Evolutionary conservation across 345 rosid genomes (phyloP).

Genomic region (Salix udensis): DNA sequence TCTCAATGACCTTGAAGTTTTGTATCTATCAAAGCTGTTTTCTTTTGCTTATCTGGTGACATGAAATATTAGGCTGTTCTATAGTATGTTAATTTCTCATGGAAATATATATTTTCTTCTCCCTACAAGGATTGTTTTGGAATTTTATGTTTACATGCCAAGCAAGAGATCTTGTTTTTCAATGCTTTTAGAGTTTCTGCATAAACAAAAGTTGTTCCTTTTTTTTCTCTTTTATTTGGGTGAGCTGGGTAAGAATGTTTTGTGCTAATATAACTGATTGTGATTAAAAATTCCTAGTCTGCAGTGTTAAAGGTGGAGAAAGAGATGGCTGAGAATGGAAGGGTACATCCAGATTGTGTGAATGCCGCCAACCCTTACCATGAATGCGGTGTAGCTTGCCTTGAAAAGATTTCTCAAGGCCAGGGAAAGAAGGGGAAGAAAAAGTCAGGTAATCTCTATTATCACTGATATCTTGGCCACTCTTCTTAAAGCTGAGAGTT

Average conservation of each 20-base stretch:
- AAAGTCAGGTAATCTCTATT: slow-evolving; percentile 17
- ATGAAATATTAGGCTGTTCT: too few relatives aligned
- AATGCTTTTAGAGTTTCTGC: neutral
- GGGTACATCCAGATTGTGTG: slow-evolving; percentile 26
- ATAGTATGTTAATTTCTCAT: too few relatives aligned
- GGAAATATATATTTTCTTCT: too few relatives aligned
- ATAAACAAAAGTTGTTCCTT: neutral
- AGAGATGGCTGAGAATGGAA: slow-evolving; percentile 29
- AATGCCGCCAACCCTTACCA: slow-evolving; percentile 34
- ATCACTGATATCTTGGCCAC: neutral
- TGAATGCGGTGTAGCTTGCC: slow-evolving; percentile 33
- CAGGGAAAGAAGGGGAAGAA: slow-evolving; percentile 18
- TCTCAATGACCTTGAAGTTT: too few relatives aligned
- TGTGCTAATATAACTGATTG: neutral
- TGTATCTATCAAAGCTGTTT: too few relatives aligned
- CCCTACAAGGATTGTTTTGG: neutral
- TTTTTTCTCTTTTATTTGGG: neutral
- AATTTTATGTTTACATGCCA: neutral
- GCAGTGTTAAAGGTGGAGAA: slow-evolving; percentile 1
- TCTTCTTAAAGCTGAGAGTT: neutral
- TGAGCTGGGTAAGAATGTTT: neutral
- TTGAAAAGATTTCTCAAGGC: slow-evolving; percentile 23
- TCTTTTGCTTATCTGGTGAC: too few relatives aligned
- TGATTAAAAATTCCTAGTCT: neutral
- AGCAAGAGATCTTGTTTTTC: neutral